Evolutionary conservation across 768 basidiomycete species (phyloP).

Genomic region (Pulveroboletus sp.): DNA sequence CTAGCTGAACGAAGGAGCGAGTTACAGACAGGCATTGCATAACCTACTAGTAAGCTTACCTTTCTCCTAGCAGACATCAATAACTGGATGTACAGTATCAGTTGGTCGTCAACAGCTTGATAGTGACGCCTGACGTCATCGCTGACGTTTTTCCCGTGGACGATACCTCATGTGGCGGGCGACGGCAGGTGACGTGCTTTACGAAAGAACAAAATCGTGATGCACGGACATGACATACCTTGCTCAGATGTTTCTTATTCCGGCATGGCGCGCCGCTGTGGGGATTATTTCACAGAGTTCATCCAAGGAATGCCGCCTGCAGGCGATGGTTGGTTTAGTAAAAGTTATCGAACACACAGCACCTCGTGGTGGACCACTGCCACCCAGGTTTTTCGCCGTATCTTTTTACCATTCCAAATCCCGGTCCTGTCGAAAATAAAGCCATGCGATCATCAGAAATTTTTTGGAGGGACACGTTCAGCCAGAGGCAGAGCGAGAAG

Average conservation of each 20-base stretch:
- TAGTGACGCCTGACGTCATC: constrained; percentile 30
- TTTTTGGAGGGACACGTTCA: constrained; percentile 19
- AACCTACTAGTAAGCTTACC: constrained; percentile 39
- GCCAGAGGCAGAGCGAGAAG: constrained; percentile 43
- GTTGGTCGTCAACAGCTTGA: constrained; percentile 50
- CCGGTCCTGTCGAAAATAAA: neutral
- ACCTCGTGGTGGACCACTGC: neutral
- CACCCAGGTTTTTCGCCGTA: constrained; percentile 44
- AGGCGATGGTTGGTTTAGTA: constrained; percentile 44
- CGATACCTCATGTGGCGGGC: constrained; percentile 43
- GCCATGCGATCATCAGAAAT: neutral
- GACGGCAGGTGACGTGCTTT: constrained; percentile 59
- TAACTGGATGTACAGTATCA: constrained; percentile 43
- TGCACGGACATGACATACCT: constrained; percentile 59
- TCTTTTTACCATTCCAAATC: constrained; percentile 38
- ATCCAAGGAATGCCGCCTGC: constrained; percentile 49
- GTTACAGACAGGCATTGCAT: constrained; percentile 22
- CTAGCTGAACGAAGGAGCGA: constrained; percentile 18
- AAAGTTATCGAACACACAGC: too few relatives aligned
- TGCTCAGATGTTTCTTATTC: constrained; percentile 47
- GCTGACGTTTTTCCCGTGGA: constrained; percentile 45
- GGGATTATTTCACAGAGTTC: constrained; percentile 52
- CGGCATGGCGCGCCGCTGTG: constrained; percentile 44
- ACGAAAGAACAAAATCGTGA: constrained; percentile 53
- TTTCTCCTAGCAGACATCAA: constrained; percentile 38